Evolutionary conservation across 2,329 filamentous ascomycete species (phyloP).

Genomic region (Cladosporium phlei): DNA sequence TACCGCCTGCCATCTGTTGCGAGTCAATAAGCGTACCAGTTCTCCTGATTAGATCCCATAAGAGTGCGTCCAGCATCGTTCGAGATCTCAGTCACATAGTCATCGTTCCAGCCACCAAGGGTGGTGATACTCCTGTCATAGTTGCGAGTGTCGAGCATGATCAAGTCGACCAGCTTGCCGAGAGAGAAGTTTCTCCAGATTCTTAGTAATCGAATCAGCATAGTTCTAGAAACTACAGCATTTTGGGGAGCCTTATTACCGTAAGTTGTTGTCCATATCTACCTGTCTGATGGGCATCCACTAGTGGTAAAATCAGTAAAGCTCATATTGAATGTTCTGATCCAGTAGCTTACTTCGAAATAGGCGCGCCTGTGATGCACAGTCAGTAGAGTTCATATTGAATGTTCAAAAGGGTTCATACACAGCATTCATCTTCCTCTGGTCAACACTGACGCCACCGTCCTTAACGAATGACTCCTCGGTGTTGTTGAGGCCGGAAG

Average conservation of each 20-base stretch:
- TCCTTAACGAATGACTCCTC: slow-evolving; percentile 38
- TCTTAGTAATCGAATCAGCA: no score
- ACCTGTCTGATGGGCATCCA: slow-evolving; percentile 43
- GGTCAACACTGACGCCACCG: slow-evolving; percentile 39
- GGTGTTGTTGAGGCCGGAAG: slow-evolving; percentile 39
- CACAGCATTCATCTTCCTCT: slow-evolving; percentile 45
- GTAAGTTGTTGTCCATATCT: slow-evolving; percentile 17
- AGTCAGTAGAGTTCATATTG: no score
- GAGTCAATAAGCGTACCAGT: slow-evolving; percentile 29
- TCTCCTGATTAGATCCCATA: slow-evolving; percentile 26
- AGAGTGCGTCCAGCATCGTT: slow-evolving; percentile 27
- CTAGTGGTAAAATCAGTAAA: no score
- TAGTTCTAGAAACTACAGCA: no score
- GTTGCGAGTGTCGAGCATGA: slow-evolving; percentile 41
- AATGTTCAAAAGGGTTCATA: no score
- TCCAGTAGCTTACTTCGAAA: no score
- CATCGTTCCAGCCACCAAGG: slow-evolving; percentile 50
- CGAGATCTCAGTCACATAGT: slow-evolving; percentile 23
- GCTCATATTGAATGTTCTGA: no score
- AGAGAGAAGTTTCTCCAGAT: slow-evolving; percentile 42
- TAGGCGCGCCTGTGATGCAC: no score
- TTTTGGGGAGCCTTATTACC: no score
- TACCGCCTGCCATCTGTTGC: background rate
- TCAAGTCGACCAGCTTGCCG: slow-evolving; percentile 38
- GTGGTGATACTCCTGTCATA: slow-evolving; percentile 43